Conservation (phyloP, 2,329 filamentous ascomycete genomes). For the Aureobasidium pullulans region DNA sequence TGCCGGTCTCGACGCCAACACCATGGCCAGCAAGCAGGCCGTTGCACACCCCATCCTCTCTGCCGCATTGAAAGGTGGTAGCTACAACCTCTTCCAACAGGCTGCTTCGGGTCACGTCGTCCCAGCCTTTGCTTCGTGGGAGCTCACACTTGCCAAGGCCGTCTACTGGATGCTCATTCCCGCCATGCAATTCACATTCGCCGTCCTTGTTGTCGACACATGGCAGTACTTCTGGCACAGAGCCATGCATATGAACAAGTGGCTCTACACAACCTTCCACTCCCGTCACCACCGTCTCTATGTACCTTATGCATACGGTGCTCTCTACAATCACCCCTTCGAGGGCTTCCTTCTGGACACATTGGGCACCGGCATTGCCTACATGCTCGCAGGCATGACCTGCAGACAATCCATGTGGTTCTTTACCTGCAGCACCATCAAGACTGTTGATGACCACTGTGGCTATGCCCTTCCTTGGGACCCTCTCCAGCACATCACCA, state of each 20-base stretch:
- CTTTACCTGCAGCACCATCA: constrained; percentile 82
- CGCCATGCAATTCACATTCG: constrained; percentile 66
- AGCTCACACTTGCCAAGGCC: constrained; percentile 62
- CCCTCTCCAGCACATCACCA: constrained; percentile 81
- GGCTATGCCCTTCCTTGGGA: constrained; percentile 95
- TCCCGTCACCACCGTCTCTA: constrained; percentile 94
- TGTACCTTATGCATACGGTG: constrained; percentile 94
- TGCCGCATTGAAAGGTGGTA: constrained; percentile 68
- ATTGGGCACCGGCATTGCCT: constrained; percentile 74
- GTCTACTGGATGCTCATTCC: constrained; percentile 78
- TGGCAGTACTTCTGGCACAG: constrained; percentile 99
- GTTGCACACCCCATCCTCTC: constrained; percentile 66
- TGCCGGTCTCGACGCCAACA: constrained; percentile 67
- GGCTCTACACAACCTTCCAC: constrained; percentile 90
- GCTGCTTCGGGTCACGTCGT: constrained; percentile 36
- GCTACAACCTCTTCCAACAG: constrained; percentile 54
- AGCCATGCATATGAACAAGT: constrained; percentile 94
- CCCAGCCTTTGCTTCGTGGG: constrained; percentile 77
- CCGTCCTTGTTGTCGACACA: constrained; percentile 73
- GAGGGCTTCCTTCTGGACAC: constrained; percentile 94
- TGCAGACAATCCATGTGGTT: constrained; percentile 80
- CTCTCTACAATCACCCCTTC: constrained; percentile 91
- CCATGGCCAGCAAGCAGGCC: constrained; percentile 68
- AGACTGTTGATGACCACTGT: constrained; percentile 96
- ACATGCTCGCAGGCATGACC: constrained; percentile 76